Percentiles rank a stretch among this genome's conserved stretches.
phyloP scores from a whole-genome alignment of 371 early-diverging fungal genomes.

The Mortierella sp. region DNA sequence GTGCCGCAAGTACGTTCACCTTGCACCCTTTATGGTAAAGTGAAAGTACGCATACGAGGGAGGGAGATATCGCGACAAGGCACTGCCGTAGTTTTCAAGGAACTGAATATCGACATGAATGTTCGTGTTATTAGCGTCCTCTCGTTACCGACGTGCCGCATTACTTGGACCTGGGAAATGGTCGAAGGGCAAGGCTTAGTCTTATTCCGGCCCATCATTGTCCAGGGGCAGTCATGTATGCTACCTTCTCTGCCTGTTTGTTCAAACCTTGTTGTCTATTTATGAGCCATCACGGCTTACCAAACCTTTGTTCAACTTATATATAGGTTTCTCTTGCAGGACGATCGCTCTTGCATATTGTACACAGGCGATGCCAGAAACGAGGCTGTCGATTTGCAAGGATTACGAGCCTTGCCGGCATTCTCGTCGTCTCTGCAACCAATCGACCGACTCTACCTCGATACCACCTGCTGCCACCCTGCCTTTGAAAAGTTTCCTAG shows the following conservation, averaged over 20 bases:
- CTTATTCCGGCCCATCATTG: slow-evolving; percentile 63
- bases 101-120: too few relatives aligned
- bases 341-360: slow-evolving; percentile 57
- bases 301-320: not conserved
- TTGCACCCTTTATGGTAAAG: slow-evolving; percentile 42
- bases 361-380: slow-evolving; percentile 62
- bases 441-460: slow-evolving; percentile 60
- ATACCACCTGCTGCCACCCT: slow-evolving; percentile 60
- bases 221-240: slow-evolving; percentile 62
- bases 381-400: slow-evolving; percentile 50
- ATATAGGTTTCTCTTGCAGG: slow-evolving; percentile 57
- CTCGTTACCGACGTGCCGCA: slow-evolving; percentile 29
- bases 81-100: too few relatives aligned
- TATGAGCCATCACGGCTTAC: not conserved
- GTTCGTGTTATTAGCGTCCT: slow-evolving; percentile 18
- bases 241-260: too few relatives aligned
- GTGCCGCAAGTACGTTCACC: slow-evolving; percentile 36
- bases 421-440: slow-evolving; percentile 24
- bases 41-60: too few relatives aligned
- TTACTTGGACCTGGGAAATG: slow-evolving; percentile 50
- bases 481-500: slow-evolving; percentile 46
- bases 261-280: not conserved
- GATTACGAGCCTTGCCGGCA: slow-evolving; percentile 23
- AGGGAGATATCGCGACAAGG: too few relatives aligned
- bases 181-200: slow-evolving; percentile 39